phyloP scores from a whole-genome alignment of 495 filamentous ascomycete genomes.

The Hyphodiscus hymeniophilus region DNA sequence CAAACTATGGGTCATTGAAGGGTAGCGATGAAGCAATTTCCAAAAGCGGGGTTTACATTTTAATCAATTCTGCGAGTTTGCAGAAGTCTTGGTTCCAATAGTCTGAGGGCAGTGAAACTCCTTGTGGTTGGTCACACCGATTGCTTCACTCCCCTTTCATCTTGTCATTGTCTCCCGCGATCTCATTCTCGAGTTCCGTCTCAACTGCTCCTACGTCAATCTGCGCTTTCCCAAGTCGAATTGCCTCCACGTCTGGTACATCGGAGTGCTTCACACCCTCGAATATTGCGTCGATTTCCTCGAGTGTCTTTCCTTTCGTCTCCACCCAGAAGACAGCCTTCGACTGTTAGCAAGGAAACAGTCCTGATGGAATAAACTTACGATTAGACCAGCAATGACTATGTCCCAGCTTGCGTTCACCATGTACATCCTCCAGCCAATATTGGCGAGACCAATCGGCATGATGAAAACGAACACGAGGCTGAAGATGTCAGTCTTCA shows the following conservation, averaged over 20 bases:
- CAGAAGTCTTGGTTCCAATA: no score
- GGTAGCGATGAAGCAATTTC: no score
- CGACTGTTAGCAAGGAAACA: conserved; percentile 29
- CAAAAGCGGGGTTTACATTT: no score
- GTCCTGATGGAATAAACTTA: conserved; percentile 27
- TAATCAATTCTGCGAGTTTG: no score
- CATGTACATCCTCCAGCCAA: conserved; percentile 41
- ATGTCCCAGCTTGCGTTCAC: conserved; percentile 20
- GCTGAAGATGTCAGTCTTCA: conserved; percentile 11
- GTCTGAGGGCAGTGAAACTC: no score
- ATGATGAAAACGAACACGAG: conserved; percentile 37
- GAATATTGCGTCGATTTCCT: conserved; percentile 20
- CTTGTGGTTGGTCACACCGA: no score
- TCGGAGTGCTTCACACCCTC: conserved; percentile 19
- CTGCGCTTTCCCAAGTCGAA: conserved; percentile 65
- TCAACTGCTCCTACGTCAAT: conserved; percentile 61
- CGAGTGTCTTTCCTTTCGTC: conserved; percentile 22
- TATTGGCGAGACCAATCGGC: conserved; percentile 39
- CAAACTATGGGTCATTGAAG: no score
- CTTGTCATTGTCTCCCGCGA: background rate
- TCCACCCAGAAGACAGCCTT: conserved; percentile 37
- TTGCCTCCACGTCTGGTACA: conserved; percentile 26
- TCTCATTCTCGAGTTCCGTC: conserved; percentile 2
- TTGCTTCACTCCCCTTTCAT: background rate
- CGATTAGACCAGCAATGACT: conserved; percentile 17